A percentile compares a stretch with the other conserved stretches of the same genome.
Conservation (phyloP, 805 yeast species). For the Candida hungchunana region DNA sequence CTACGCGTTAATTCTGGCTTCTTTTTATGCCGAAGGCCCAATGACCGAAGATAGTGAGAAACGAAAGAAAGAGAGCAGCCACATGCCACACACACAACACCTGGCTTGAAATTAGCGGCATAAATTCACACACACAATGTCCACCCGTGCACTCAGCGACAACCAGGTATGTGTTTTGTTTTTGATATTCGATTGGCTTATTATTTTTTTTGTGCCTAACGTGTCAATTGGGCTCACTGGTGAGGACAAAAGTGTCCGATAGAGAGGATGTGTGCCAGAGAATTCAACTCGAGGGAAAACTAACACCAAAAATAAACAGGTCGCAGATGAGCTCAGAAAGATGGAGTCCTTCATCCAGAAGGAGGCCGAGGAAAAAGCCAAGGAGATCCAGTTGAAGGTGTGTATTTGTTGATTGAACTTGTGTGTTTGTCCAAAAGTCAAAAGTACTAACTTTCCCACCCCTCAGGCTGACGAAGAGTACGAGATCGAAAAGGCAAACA, state of each 20-base stretch:
- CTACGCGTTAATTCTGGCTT: no score
- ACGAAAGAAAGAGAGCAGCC: slow-evolving; percentile 9
- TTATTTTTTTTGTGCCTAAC: no score
- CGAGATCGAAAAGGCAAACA: slow-evolving; percentile 93
- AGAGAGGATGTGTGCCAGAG: no score
- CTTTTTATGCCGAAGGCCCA: no score
- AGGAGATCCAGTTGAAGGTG: slow-evolving; percentile 82
- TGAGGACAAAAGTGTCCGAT: no score
- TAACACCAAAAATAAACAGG: slow-evolving; percentile 40
- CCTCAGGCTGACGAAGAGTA: slow-evolving; percentile 89
- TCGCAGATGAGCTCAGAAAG: slow-evolving; percentile 90
- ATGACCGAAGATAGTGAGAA: neutral
- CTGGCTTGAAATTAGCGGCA: no score
- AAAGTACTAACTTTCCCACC: slow-evolving; percentile 5
- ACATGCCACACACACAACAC: slow-evolving; percentile 1
- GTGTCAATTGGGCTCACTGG: no score
- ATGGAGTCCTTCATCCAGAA: slow-evolving; percentile 98
- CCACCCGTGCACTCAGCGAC: slow-evolving; percentile 40
- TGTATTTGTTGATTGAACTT: no score
- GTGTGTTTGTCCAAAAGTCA: no score
- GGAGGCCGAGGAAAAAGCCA: slow-evolving; percentile 98
- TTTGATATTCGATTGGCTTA: no score
- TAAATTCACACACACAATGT: slow-evolving; percentile 24
- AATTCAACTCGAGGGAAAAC: neutral
- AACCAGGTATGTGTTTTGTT: slow-evolving; percentile 46